Base-by-base conservation (phyloP, 805 yeast genomes). In the Helenozyma rhizophorensis region DNA sequence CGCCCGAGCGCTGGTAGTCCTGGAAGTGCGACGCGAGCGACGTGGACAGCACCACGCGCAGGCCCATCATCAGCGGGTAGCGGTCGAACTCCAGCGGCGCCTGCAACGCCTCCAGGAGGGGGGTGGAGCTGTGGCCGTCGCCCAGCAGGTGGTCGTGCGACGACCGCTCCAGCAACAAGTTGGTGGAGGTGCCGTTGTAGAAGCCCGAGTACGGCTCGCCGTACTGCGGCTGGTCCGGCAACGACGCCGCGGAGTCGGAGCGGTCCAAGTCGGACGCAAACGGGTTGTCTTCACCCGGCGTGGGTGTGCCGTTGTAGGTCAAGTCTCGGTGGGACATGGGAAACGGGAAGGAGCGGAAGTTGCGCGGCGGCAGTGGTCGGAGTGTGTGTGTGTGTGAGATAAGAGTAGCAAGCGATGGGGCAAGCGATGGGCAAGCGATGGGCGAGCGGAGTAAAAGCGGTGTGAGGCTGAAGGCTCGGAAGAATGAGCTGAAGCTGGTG, bases 51-150 rank as follows among this genome's bases (percentile, higher is more conserved):
- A 74, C 70, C 3, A 74, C 76, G 42, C 83, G 65, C 11, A 81
- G 73, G 3, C 71, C 71, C 3, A 76, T 73, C 40, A 77, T 64
- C 16, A 76, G 67, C 4, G 90, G 89, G 48, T 81, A 82, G 45
- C 88, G 65, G 54, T 80, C 86, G 47, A 64, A 80, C 34, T 74
- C 82, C 1, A 76, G 65, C 3, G 85, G 81, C 18, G 48, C 59
- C n/a, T 50, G 58, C 26, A 62, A 49, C 14, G 32, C 23, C 35
- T 39, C 31, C 27, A 30, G 29, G 24, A 32, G 28, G 14, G 37
- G 22, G 7, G 19, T 21, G 15, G 22, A 21, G 19, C 39, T 26
- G 18, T 27, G 25, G 28, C 26, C 25, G 14, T 28, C 18, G 37
- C 32, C 34, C 15, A 28, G 26, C 15, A 28, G 33, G 19, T 40